These are phyloP conservation scores for Gracilaria vermiculophylla DNA, from an alignment of 23 red algal genomes.

Conservation along the genomic window DNA sequence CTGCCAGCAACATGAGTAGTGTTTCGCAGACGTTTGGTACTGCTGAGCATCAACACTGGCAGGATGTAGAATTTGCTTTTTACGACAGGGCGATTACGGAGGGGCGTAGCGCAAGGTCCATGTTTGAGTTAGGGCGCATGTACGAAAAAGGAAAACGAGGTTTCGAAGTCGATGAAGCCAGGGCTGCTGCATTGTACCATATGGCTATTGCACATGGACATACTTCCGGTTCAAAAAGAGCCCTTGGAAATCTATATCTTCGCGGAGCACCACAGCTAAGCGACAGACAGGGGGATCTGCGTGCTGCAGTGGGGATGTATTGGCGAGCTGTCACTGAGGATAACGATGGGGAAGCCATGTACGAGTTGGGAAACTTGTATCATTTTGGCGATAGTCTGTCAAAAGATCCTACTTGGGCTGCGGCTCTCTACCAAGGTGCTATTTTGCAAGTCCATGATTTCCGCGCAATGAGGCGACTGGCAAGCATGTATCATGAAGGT, in stretches of 20 bases:
- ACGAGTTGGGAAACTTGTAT: constrained; percentile 5
- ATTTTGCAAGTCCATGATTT: neutral
- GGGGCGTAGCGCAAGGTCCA: neutral
- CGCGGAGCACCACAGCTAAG: neutral
- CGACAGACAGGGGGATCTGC: neutral
- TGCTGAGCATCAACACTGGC: neutral
- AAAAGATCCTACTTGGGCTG: neutral
- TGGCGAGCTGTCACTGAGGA: constrained; percentile 2
- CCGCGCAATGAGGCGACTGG: neutral
- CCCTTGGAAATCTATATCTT: neutral
- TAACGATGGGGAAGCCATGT: constrained; percentile 9
- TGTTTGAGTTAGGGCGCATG: constrained; percentile 24
- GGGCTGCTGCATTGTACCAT: neutral
- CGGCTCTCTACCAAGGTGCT: neutral
- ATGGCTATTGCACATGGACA: constrained; percentile 6
- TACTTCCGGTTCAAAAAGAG: constrained; percentile 4
- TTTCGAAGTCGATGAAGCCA: neutral
- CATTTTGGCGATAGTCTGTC: neutral
- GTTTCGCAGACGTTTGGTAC: neutral
- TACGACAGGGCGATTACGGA: constrained; percentile 5
- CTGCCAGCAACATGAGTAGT: neutral
- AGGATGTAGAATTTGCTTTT: neutral
- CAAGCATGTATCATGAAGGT: neutral
- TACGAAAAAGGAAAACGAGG: constrained; percentile 5
- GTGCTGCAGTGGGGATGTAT: neutral